phyloP scores from a whole-genome alignment of 495 filamentous ascomycete genomes.

The Hypomontagnella monticulosa region DNA sequence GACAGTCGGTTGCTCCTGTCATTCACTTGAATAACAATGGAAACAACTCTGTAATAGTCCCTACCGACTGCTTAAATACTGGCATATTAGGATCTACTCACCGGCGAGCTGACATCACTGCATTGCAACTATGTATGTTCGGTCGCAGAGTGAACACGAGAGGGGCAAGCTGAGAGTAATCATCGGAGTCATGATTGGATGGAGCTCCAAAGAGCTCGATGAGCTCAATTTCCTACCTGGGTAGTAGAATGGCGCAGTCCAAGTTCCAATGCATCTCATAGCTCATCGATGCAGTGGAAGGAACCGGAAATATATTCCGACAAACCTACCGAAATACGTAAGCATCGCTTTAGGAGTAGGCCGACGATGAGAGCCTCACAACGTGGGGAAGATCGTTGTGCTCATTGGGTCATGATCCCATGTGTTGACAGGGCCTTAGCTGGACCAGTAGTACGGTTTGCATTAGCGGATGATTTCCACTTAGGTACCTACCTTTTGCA shows the following conservation, averaged over 20 bases:
- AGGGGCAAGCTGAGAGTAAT: constrained; percentile 31
- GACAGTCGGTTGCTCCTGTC: not conserved
- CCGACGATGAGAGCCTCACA: constrained; percentile 31
- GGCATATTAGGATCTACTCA: constrained; percentile 8
- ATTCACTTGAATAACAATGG: constrained; percentile 6
- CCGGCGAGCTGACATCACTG: constrained; percentile 14
- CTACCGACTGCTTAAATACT: not conserved
- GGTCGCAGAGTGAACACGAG: constrained; percentile 2
- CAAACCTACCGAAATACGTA: constrained; percentile 1
- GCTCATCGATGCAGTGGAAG: not conserved
- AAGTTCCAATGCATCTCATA: constrained; percentile 15
- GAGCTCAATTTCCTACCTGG: not conserved
- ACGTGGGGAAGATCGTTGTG: constrained; percentile 24
- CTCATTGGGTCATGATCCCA: constrained; percentile 22
- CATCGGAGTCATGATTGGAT: constrained; percentile 28
- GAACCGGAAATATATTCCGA: constrained; percentile 13
- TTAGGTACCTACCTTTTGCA: not conserved
- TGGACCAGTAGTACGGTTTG: not conserved
- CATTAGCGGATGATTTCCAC: constrained; percentile 18
- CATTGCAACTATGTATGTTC: not conserved
- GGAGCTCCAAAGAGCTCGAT: constrained; percentile 7
- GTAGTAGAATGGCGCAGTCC: not conserved
- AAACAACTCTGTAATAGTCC: constrained; percentile 5
- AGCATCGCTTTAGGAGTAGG: not conserved
- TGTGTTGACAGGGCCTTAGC: constrained; percentile 3